Evolutionary conservation across 495 filamentous ascomycete genomes (phyloP).

Genomic region (Amorphotheca resinae): DNA sequence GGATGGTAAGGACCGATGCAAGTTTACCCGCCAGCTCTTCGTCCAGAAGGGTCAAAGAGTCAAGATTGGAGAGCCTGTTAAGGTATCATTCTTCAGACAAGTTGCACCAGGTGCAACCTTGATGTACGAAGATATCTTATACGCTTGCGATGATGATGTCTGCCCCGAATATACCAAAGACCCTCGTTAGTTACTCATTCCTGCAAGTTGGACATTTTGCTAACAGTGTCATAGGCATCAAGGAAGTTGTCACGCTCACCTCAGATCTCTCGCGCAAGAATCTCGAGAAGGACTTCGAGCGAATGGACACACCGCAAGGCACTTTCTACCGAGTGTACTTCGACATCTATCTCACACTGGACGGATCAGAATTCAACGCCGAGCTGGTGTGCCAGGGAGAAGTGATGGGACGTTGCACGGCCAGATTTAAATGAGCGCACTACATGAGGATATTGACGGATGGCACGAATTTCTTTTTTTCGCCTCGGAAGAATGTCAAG

Average conservation of each 20-base stretch:
- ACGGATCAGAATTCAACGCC: constrained; percentile 94
- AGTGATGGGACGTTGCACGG: constrained; percentile 93
- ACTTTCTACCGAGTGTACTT: constrained; percentile 88
- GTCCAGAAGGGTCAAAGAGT: constrained; percentile 98
- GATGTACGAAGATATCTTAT: constrained; percentile 98
- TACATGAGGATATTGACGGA: constrained; percentile 1
- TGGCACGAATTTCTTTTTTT: constrained; percentile 18
- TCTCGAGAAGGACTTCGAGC: constrained; percentile 96
- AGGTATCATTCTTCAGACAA: constrained; percentile 97
- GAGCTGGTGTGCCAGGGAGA: constrained; percentile 98
- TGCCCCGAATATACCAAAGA: constrained; percentile 99
- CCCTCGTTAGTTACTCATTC: constrained; percentile 62
- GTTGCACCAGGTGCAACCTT: constrained; percentile 94
- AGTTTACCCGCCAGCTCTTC: constrained; percentile 97
- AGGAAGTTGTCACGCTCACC: constrained; percentile 96
- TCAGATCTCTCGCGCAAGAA: constrained; percentile 96
- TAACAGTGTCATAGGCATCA: constrained; percentile 62
- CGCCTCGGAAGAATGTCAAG: not conserved
- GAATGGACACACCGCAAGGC: constrained; percentile 98
- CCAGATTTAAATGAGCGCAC: constrained; percentile 52
- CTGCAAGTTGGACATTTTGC: constrained; percentile 2
- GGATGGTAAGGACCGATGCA: constrained; percentile 95
- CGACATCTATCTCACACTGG: constrained; percentile 81
- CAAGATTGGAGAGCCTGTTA: constrained; percentile 98
- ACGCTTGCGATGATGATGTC: constrained; percentile 95